Percentiles rank a stretch among this genome's conserved stretches.
These are phyloP conservation scores for Solanum tarapatanum DNA, from an alignment of 257 asterid genomes.

Conservation along the genomic window DNA sequence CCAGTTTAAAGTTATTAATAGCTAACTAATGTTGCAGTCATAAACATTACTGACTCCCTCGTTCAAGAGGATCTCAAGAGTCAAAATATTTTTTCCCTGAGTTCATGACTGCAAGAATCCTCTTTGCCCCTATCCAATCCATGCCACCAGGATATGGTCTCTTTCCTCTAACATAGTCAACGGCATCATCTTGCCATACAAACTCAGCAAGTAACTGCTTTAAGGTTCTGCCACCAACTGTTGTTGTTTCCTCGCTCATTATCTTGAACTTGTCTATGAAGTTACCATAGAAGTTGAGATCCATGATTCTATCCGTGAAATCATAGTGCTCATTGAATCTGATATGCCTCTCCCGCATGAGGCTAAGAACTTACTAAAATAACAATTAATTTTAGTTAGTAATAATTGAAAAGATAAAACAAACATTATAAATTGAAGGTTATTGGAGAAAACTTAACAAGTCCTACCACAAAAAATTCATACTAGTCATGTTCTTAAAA, in stretches of 20 bases:
- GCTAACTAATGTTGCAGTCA: not conserved
- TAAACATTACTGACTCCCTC: not conserved
- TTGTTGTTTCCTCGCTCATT: not conserved
- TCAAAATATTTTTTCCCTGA: not conserved
- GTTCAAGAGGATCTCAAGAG: not conserved
- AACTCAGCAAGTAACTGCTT: not conserved
- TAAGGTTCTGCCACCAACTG: not conserved
- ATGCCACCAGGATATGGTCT: not conserved
- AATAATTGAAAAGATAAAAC: too few relatives aligned
- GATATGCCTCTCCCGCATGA: not conserved
- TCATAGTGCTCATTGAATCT: not conserved
- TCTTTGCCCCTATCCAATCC: not conserved
- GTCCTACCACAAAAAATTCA: too few relatives aligned
- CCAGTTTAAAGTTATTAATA: too few relatives aligned
- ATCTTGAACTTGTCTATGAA: not conserved
- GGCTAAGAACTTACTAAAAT: not conserved
- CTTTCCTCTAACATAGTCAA: not conserved
- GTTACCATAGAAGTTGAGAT: not conserved
- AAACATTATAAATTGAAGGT: too few relatives aligned
- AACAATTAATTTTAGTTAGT: too few relatives aligned
- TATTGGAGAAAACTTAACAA: too few relatives aligned
- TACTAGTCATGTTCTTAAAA: too few relatives aligned
- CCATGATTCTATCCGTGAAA: not conserved
- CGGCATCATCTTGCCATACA: not conserved
- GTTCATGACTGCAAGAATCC: not conserved